Evolutionary conservation across 371 early-diverging fungal species (phyloP), one percentile per base, ranked within the genome.

Genomic region (Apophysomyces elegans): DNA sequence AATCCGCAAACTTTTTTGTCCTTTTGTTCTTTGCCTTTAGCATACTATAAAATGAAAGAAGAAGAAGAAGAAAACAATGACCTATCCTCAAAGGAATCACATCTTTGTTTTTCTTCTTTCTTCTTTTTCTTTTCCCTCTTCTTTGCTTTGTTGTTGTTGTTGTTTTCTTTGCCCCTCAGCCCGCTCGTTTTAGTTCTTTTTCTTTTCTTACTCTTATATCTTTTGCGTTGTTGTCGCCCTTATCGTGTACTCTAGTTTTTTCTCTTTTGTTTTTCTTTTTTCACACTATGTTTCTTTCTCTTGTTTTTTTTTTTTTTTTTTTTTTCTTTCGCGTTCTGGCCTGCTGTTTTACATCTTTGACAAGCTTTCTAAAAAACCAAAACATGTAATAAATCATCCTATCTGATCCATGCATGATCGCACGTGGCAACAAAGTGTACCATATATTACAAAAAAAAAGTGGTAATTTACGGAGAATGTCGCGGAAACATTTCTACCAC

Each of bases 201-300:
- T 18, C 0, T 7, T 58, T 13, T 37, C 60, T 39, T 18, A 18
- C 36, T 54, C 46, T 47, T 54, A 50, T 63, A 37, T 37, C 3
- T 9, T 21, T 18, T 50, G n/a, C 21, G 39, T 56, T 54, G 14
- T 6, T 16, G 9, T 18, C 9, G 54, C 35, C 13, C 3, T 26
- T 26, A 21, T 14, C 16, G n/a, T 50, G 54, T 50, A 50, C 21
- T 50, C 54, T 50, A 50, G 13, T 7, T 11, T 50, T 45, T 45
- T n/a, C n/a, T 18, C 13, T 45, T 7, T 13, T 45, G 5, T 45
- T 37, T 50, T 62, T 32, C 50, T 62, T 46, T 62, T 47, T 32
- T 62, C 39, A 5, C 13, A 35, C 21, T 5, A 43, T 46, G n/a
- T 13, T 13, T 21, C 37, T 26, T 43, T 60, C 9, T 43, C 12